Evolutionary conservation across 352 stramenopile species (phyloP), one percentile per base, ranked within the genome.

Genomic region (Globisporangium splendens): DNA sequence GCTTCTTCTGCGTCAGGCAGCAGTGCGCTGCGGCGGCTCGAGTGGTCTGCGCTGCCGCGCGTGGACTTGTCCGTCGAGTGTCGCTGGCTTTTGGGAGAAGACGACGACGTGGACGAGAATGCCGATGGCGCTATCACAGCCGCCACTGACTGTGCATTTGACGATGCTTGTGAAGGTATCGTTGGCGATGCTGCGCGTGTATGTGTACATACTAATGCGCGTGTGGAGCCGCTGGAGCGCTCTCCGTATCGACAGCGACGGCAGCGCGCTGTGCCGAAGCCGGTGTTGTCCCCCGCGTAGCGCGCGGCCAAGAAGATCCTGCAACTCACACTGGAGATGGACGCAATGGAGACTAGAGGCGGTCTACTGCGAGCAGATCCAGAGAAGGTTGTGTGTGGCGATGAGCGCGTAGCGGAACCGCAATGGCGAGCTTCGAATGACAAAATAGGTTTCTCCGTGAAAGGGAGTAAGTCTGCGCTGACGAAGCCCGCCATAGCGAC

Each of bases 291-390:
- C n/a, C 75, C 75, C 20, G 71, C 73, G 3, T n/a, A n/a, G 68
- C 10, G 47, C 61, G 1, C 75, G 81, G 78, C 69, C 14, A 79
- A 73, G 60, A 73, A 68, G 57, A 86, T 88, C 10, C 69, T 84
- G 24, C 63, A 79, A 42, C 52, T 88, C 39, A 77, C 75, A 54
- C 63, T 80, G 20, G 73, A 70, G 35, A 61, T 84, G 18, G 42
- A 31, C 28, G 46, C 28, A 28, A 48, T 50, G 8, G 21, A 18
- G 14, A 47, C 41, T 14, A 52, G 21, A 14, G 35, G 55, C 43
- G 10, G 38, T 2, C 24, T 31, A 6, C 24, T 6, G 24, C 24
- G 5, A 2, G 5, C 24, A 5, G 24, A 5, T 31, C 24, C 24
- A 31, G 24, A 31, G 24, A 31, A 31, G 24, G 5, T 31, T 5